Evolutionary conservation across 2,329 filamentous ascomycete species (phyloP).

Genomic region (Botrytis pseudocinerea): DNA sequence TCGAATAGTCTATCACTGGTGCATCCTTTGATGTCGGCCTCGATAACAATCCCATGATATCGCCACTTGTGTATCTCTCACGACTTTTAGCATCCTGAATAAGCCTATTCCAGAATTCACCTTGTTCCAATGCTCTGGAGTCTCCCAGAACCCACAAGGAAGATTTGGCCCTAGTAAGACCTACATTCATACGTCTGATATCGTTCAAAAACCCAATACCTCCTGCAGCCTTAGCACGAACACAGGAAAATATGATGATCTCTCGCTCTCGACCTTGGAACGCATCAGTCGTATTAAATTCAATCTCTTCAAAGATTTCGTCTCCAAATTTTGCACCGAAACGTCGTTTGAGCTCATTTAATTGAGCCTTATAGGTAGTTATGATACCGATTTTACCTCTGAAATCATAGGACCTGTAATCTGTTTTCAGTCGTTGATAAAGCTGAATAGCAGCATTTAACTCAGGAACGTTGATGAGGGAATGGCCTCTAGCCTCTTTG

Average conservation of each 20-base stretch:
- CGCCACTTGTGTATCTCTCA: constrained; percentile 72
- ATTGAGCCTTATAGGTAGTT: constrained; percentile 94
- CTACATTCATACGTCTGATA: constrained; percentile 98
- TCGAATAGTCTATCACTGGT: constrained; percentile 13
- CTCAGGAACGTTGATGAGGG: constrained; percentile 85
- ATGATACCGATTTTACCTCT: constrained; percentile 91
- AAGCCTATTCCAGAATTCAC: constrained; percentile 86
- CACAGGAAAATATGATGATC: constrained; percentile 98
- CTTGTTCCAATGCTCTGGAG: constrained; percentile 79
- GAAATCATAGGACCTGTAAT: constrained; percentile 70
- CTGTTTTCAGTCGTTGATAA: constrained; percentile 74
- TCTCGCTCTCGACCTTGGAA: constrained; percentile 97
- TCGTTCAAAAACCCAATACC: constrained; percentile 98
- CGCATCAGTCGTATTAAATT: constrained; percentile 98
- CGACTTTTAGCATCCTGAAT: constrained; percentile 78
- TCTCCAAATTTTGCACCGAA: constrained; percentile 76
- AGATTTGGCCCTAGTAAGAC: constrained; percentile 92
- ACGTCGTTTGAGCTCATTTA: constrained; percentile 73
- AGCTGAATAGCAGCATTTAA: constrained; percentile 82
- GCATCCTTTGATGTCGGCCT: constrained; percentile 44
- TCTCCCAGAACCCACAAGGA: constrained; percentile 97
- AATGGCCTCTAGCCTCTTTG: constrained; percentile 79
- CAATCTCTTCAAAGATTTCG: constrained; percentile 72
- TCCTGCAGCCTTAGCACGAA: constrained; percentile 86
- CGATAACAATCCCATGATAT: constrained; percentile 56